Evolutionary conservation across 345 rosid genomes (phyloP).

Genomic region (Corchorus olitorius): DNA sequence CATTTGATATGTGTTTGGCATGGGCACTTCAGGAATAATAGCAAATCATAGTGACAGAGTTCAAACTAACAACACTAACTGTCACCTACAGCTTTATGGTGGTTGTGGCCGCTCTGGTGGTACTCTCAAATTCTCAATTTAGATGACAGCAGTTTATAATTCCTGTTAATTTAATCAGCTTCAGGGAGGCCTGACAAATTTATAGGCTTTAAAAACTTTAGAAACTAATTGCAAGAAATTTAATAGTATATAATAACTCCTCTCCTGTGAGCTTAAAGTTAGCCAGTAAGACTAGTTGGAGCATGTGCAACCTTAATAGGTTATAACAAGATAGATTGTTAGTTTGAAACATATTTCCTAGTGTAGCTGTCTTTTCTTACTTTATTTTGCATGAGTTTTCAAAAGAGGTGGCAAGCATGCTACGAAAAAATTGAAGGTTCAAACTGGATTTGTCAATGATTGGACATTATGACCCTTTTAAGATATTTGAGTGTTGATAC

Average conservation of each 20-base stretch:
- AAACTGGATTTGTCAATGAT: not conserved
- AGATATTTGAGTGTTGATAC: too few relatives aligned
- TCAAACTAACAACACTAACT: not conserved
- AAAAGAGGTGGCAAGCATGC: not conserved
- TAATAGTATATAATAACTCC: not conserved
- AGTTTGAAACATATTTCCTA: slow-evolving; percentile 7
- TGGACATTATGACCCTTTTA: not conserved
- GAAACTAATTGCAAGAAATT: not conserved
- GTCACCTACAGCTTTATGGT: not conserved
- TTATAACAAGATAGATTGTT: not conserved
- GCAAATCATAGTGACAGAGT: not conserved
- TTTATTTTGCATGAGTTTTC: not conserved
- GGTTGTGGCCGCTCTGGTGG: not conserved
- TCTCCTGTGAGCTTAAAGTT: not conserved
- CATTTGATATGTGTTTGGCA: not conserved
- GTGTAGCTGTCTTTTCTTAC: not conserved
- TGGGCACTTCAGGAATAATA: not conserved
- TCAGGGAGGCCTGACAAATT: not conserved
- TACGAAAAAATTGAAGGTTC: slow-evolving; percentile 1
- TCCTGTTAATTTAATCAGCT: not conserved
- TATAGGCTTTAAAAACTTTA: slow-evolving; percentile 4
- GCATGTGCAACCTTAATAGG: too few relatives aligned
- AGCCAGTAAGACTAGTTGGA: not conserved
- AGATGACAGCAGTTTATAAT: not conserved
- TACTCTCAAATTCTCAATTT: not conserved